Conservation (phyloP, 192 early-diverging fungal genomes). For the Haplosporangium gracile region DNA sequence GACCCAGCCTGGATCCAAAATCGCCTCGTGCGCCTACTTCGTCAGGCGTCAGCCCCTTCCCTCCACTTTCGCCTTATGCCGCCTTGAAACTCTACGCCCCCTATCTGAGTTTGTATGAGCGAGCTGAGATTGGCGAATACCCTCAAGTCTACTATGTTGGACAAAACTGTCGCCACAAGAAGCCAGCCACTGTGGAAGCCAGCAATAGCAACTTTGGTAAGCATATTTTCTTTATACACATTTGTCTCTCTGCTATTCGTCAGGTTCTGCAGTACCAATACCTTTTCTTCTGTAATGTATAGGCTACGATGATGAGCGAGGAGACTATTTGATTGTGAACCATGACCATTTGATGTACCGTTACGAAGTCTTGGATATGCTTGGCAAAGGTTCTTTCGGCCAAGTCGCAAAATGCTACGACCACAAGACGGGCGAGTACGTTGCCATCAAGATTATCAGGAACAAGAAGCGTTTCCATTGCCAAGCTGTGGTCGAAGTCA, state of each 20-base stretch:
- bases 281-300: neutral
- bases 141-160: slow-evolving; percentile 93
- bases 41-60: slow-evolving; percentile 48
- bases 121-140: slow-evolving; percentile 86
- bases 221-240: neutral
- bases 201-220: slow-evolving; percentile 68
- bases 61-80: slow-evolving; percentile 70
- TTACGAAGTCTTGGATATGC: slow-evolving; percentile 90
- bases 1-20: slow-evolving; percentile 18
- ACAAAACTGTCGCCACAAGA: slow-evolving; percentile 71
- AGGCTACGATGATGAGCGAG: slow-evolving; percentile 90
- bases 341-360: slow-evolving; percentile 95
- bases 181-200: slow-evolving; percentile 71
- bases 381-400: slow-evolving; percentile 94
- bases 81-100: slow-evolving; percentile 77
- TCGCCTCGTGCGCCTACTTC: slow-evolving; percentile 16
- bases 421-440: slow-evolving; percentile 88
- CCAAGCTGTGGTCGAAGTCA: slow-evolving; percentile 94
- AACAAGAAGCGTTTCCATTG: slow-evolving; percentile 98
- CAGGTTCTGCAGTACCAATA: too few species aligned
- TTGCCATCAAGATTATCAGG: slow-evolving; percentile 94
- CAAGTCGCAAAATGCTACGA: slow-evolving; percentile 95
- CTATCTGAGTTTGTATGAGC: slow-evolving; percentile 88
- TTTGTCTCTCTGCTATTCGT: neutral
- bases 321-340: slow-evolving; percentile 89